Evolutionary conservation across 1,139 yeast genomes (phyloP), one percentile per base, ranked within the genome.

Genomic region (Trichomonascaceae sp.): DNA sequence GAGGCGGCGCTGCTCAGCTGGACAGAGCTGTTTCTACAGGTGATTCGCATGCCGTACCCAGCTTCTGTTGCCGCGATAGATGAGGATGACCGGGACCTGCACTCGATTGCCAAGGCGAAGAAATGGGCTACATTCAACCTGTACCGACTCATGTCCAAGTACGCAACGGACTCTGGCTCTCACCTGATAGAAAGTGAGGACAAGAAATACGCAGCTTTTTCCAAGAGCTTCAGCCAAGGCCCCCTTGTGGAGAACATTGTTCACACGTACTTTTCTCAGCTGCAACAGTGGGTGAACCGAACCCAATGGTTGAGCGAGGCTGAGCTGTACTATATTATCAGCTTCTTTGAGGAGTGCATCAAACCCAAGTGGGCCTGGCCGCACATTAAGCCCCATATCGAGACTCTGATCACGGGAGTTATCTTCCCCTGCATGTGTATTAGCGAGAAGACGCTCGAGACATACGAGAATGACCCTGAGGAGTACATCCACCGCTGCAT

Each of bases 111-210:
- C 25, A 87, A 84, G 55, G 71, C 89, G 42, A 81, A 84, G 56
- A 89, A 89, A 55, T 87, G 98, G 96, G 73, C 93, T 1, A 75
- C 76, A 48, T 85, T 84, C 25, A 84, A 84, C 51, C 56, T 87
- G 32, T 71, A 68, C 47, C 70, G 93, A 43, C 55, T 85, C n/a
- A 81, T 79, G 49, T 69, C 68, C 37, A 66, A 93, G 45, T 85
- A 81, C 52, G 85, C 81, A 2, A 69, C 76, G 5, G 48, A 44
- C 15, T 39, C 45, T 8, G 40, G 46, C 4, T 37, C 52, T 13
- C 48, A 57, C 8, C 59, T 64, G 4, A 45, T 38, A n/a, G 46
- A 43, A n/a, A 35, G 43, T 3, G 53, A 52, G 17, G 56, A 57
- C 38, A 45, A 48, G 13, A 47, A 45, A 8, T 64, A 58, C 41